Percentiles rank a stretch among this genome's conserved stretches.
phyloP scores from a whole-genome alignment of 257 asterid genomes.

The Ilex aquifolium region DNA sequence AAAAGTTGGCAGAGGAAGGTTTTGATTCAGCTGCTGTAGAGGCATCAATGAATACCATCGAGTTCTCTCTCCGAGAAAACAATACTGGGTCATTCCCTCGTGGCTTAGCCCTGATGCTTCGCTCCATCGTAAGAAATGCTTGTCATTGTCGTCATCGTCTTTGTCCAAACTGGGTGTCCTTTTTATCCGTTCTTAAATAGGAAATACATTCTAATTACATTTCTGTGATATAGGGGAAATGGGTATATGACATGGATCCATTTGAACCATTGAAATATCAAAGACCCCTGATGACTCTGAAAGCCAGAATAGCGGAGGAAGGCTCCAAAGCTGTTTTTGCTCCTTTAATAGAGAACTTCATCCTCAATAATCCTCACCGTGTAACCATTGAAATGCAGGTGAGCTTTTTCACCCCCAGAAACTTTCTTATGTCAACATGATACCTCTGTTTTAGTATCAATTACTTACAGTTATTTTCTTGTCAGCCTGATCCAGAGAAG shows the following conservation, averaged over 20 bases:
- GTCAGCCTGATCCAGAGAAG: conserved; percentile 93
- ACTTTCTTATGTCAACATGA: conserved; percentile 17
- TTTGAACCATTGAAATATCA: conserved; percentile 90
- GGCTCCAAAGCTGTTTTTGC: conserved; percentile 96
- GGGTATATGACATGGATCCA: conserved; percentile 97
- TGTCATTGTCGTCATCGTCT: conserved; percentile 4
- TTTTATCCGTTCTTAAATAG: conserved; percentile 4
- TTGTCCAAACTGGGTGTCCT: conserved; percentile 8
- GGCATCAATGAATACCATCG: conserved; percentile 97
- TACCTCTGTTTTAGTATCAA: conserved; percentile 7
- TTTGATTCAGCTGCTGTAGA: conserved; percentile 91
- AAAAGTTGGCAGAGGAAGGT: conserved; percentile 77
- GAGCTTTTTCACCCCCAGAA: conserved; percentile 11
- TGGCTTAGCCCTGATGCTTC: conserved; percentile 94
- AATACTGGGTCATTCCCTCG: conserved; percentile 99
- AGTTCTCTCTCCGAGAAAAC: conserved; percentile 96
- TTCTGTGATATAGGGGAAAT: conserved; percentile 60
- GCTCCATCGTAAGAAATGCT: conserved; percentile 62
- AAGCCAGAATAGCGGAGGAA: conserved; percentile 80
- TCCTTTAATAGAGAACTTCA: conserved; percentile 73
- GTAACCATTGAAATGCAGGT: conserved; percentile 99
- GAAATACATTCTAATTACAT: conserved; percentile 14
- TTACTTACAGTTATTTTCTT: conserved; percentile 19
- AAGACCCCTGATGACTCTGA: conserved; percentile 75
- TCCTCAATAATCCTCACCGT: conserved; percentile 72